Base-by-base conservation (phyloP, 2,329 filamentous ascomycete genomes). In the Monilinia aucupariae region DNA sequence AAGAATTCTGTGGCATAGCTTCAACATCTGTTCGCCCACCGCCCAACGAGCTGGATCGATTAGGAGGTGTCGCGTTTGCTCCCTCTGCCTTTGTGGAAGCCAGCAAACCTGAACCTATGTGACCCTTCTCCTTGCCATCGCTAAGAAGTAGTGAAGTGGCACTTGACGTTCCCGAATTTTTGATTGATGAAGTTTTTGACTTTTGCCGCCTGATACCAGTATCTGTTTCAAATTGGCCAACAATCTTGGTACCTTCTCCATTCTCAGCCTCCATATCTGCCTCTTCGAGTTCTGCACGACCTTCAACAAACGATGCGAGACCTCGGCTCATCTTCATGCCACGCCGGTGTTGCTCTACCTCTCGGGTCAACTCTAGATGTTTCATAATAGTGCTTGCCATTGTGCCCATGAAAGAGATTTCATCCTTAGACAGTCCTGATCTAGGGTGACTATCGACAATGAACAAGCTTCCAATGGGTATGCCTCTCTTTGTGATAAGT, bases 321-420 rank as follows among this genome's bases (percentile, higher is more conserved):
- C 82, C 82, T 20, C 79, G 76, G 61, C 79, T 81, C 75, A 81
- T 86, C 69, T 78, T 81, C 67, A 78, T 83, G 45, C 77, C 83
- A 66, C 78, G 79, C 66, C 77, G 80, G 68, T 79, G 82, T 67
- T 81, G 83, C 64, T 80, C 82, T 49, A 75, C 79, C 65, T 77
- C 81, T 71, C 79, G 78, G 43, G 76, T 81, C 78, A 79, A 82
- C 73, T 86, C 84, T 32, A 89, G 71, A 64, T 88, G 85, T 45
- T 82, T 79, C 76, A 86, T 85, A 4, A 85, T 77, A 1, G 84
- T 81, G 27, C 75, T 75, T 0, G 81, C 77, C 74, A 88, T 78
- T 25, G 82, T 82, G 50, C 82, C 81, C 74, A 89, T 77, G 58
- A 85, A 86, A 25, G 78, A 76, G 2, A 81, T 69, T 50, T 85